These are phyloP conservation scores for Alternaria brassicicola DNA, from an alignment of 2,329 filamentous ascomycete genomes.

Conservation along the genomic window DNA sequence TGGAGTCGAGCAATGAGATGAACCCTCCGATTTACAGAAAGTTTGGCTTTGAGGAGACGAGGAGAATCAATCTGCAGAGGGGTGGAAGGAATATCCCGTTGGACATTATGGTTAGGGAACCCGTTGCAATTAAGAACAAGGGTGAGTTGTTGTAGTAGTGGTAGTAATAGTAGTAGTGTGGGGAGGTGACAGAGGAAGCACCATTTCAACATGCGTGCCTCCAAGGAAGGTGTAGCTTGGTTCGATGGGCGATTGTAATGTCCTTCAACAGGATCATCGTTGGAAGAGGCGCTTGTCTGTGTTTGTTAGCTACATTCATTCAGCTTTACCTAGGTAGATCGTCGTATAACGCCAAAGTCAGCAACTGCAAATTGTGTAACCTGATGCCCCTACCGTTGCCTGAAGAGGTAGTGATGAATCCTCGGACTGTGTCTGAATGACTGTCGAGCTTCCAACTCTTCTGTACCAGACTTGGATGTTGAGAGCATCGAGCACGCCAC, in stretches of 20 bases:
- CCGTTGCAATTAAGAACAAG: slow-evolving; percentile 45
- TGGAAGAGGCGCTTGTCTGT: neutral
- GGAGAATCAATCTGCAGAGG: slow-evolving; percentile 67
- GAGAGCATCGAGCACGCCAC: neutral
- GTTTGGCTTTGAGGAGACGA: slow-evolving; percentile 72
- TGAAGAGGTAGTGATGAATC: neutral
- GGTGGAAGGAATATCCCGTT: slow-evolving; percentile 65
- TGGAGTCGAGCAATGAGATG: slow-evolving; percentile 73
- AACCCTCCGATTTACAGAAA: slow-evolving; percentile 77
- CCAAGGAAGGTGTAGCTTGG: neutral
- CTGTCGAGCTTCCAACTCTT: neutral
- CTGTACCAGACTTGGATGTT: neutral
- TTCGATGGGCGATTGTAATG: neutral
- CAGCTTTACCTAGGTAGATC: neutral
- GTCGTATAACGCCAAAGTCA: neutral
- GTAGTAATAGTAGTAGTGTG: no score
- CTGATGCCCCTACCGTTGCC: neutral
- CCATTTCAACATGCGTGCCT: slow-evolving; percentile 35
- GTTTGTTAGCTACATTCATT: slow-evolving; percentile 5
- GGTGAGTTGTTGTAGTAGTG: slow-evolving; percentile 9
- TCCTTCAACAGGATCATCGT: slow-evolving; percentile 33
- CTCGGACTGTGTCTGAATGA: neutral
- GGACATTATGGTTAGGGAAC: slow-evolving; percentile 84
- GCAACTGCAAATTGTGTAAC: neutral
- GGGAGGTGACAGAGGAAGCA: slow-evolving; percentile 9